A percentile compares a stretch with the other conserved stretches of the same genome.
Conservation (phyloP, 1,284 basidiomycete genomes). For the Rhodotorula sp. region DNA sequence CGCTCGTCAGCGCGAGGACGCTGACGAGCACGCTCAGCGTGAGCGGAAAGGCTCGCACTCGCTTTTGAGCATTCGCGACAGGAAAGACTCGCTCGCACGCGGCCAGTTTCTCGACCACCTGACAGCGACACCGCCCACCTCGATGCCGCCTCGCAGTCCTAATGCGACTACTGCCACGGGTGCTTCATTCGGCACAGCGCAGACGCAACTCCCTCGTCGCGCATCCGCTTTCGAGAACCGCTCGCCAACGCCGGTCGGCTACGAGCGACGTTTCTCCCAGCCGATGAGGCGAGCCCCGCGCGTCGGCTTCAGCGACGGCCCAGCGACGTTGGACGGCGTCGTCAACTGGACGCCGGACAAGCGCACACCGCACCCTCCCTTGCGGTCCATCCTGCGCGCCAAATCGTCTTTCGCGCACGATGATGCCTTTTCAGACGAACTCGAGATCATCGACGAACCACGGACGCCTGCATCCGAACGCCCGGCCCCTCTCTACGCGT, state of each 20-base stretch:
- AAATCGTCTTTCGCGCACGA: not conserved
- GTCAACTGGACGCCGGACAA: not conserved
- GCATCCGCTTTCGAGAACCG: constrained; percentile 3
- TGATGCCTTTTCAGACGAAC: too few species aligned
- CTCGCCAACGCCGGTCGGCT: too few species aligned
- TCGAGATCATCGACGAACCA: too few species aligned
- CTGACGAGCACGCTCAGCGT: not conserved
- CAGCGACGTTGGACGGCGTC: not conserved
- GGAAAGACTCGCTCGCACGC: not conserved
- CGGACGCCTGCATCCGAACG: not conserved
- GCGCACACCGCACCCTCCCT: not conserved
- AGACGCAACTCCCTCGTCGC: constrained; percentile 1
- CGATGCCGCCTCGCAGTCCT: not conserved
- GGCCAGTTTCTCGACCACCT: too few species aligned
- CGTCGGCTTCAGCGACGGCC: not conserved
- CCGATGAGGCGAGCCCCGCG: too few species aligned
- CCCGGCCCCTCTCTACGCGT: not conserved
- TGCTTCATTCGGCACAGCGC: constrained; percentile 13
- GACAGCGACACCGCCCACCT: not conserved
- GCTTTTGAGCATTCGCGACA: not conserved
- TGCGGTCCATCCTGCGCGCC: constrained; percentile 14
- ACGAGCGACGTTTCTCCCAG: too few species aligned
- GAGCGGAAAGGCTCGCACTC: not conserved
- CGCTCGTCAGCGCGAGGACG: constrained; percentile 12
- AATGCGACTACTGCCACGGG: not conserved